Evolutionary conservation across 2,329 filamentous ascomycete genomes (phyloP).

Genomic region (Aspergillus sp.): DNA sequence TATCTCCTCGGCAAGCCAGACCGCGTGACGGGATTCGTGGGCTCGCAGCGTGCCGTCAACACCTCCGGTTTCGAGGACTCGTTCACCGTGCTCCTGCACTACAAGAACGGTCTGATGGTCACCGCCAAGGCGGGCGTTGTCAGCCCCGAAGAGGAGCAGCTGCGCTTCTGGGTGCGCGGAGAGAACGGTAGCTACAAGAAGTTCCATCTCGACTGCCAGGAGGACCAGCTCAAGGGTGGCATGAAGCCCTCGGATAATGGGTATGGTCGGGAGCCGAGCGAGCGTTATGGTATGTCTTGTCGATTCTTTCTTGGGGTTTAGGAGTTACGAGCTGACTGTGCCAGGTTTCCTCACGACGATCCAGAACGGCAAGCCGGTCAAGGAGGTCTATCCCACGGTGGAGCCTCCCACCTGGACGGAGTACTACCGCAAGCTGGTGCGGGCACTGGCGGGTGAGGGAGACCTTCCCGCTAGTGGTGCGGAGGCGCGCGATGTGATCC

Average conservation of each 20-base stretch:
- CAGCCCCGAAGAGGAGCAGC: constrained; percentile 66
- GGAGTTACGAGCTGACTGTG: background rate
- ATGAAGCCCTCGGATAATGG: constrained; percentile 58
- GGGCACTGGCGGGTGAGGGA: constrained; percentile 53
- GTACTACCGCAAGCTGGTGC: constrained; percentile 61
- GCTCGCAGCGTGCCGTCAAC: constrained; percentile 64
- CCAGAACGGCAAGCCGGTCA: constrained; percentile 52
- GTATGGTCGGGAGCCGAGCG: constrained; percentile 64
- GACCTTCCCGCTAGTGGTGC: constrained; percentile 55
- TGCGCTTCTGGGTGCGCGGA: constrained; percentile 75
- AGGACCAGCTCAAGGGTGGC: constrained; percentile 69
- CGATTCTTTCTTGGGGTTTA: background rate
- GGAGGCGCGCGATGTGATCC: constrained; percentile 55
- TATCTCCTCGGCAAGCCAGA: constrained; percentile 68
- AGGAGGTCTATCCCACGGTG: constrained; percentile 56
- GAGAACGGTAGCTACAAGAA: constrained; percentile 75
- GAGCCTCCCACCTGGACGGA: constrained; percentile 66
- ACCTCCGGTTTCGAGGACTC: constrained; percentile 48
- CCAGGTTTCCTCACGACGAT: constrained; percentile 53
- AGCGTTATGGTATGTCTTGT: constrained; percentile 52
- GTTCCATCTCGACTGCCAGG: constrained; percentile 68
- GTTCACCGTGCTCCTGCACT: constrained; percentile 65
- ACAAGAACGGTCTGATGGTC: constrained; percentile 62
- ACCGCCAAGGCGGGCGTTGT: constrained; percentile 69
- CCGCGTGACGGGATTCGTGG: constrained; percentile 65